phyloP scores from a whole-genome alignment of 1,139 yeast species.

The Candida glucosophila region DNA sequence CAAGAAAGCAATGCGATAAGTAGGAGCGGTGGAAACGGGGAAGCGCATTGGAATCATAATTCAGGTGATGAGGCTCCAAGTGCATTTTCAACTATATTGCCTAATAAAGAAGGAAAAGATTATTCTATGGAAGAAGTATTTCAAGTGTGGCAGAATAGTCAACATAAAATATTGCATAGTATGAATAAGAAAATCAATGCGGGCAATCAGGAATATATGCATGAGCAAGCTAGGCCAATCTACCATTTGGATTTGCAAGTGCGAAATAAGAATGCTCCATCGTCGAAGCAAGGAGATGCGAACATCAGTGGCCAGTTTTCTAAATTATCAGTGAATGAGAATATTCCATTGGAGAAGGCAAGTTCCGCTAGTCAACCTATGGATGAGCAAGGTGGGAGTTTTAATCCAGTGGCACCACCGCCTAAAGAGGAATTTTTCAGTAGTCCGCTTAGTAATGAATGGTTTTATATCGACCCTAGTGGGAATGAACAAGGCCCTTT shows the following conservation, averaged over 20 bases:
- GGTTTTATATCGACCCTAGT: constrained; percentile 68
- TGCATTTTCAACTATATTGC: constrained; percentile 18
- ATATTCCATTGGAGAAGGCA: too few relatives aligned
- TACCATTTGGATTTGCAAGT: constrained; percentile 26
- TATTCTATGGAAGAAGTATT: constrained; percentile 49
- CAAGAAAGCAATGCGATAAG: too few relatives aligned
- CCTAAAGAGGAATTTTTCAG: constrained; percentile 10
- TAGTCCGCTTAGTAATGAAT: constrained; percentile 37
- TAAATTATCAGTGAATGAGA: background rate
- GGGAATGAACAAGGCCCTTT: constrained; percentile 80
- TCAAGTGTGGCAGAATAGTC: constrained; percentile 42
- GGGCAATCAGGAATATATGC: constrained; percentile 22
- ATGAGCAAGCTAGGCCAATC: constrained; percentile 22
- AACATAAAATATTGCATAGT: constrained; percentile 19
- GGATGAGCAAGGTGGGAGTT: background rate
- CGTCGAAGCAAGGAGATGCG: constrained; percentile 2
- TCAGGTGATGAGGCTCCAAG: background rate
- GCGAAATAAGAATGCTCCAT: constrained; percentile 1
- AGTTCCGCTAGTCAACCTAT: background rate
- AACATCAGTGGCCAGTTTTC: background rate
- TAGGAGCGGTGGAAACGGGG: too few relatives aligned
- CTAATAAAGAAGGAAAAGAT: constrained; percentile 27
- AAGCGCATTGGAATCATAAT: background rate
- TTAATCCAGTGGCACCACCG: background rate
- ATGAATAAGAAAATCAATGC: constrained; percentile 7